Base-by-base conservation (phyloP, 208 protist genomes). In the Acanthamoeba triangularis region DNA sequence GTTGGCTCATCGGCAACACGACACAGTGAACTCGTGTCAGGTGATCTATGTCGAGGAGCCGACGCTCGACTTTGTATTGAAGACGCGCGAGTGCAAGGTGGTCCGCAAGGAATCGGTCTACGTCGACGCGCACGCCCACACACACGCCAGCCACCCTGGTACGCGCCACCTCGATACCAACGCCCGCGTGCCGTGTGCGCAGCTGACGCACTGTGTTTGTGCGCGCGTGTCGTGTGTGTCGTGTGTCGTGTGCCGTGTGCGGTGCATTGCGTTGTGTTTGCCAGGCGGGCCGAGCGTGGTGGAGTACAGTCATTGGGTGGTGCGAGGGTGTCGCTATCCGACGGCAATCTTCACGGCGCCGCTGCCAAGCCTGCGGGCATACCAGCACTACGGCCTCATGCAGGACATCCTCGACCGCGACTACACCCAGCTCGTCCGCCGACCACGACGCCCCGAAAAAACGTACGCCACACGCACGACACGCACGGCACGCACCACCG, bases 1-100 rank as follows among this genome's bases (percentile, higher is more conserved):
- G 16, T n/a, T n/a, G n/a, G n/a, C n/a, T n/a, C n/a, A n/a, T n/a
- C n/a, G n/a, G n/a, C n/a, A n/a, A n/a, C n/a, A n/a, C n/a, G n/a
- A n/a, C n/a, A n/a, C 69, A 88, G 80, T 88, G 49, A 88, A 88
- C 33, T 88, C 80, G n/a, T 88, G 80, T 35, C 52, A 65, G 47
- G n/a, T 65, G 44, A 88, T 88, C n/a, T 63, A 59, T 20, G 80
- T 88, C 20, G 80, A 54, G 25, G 80, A 88, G 47, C 33, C 80
- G 33, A 88, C 80, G 7, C 49, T 49, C 25, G 52, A 88, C 5
- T 88, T 88, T 59, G 52, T 88, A 20, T 6, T 88, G 44, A 56
- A 49, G 80, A 30, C n/a, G 49, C 44, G 80, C 44, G 49, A 88
- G 33, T 88, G 80, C 47, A 2, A 59, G 18, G 49, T 30, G 13